phyloP scores from a whole-genome alignment of 768 basidiomycete species.

The Termitomyces sp. region DNA sequence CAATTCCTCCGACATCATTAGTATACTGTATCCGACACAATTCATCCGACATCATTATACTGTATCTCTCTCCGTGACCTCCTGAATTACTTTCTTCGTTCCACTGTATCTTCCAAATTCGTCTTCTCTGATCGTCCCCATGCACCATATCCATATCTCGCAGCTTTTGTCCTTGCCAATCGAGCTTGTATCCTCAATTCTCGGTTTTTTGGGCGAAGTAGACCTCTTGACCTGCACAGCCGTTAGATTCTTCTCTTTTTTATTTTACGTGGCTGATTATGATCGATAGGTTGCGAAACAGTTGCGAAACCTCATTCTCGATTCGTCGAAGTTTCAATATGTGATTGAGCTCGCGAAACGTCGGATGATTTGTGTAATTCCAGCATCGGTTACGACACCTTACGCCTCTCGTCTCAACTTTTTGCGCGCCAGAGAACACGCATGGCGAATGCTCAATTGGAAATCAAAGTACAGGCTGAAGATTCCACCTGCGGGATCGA shows the following conservation, averaged over 20 bases:
- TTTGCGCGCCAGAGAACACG: slow-evolving; percentile 39
- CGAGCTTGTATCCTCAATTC: slow-evolving; percentile 36
- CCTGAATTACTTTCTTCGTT: not conserved
- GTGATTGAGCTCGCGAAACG: slow-evolving; percentile 47
- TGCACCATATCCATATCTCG: slow-evolving; percentile 10
- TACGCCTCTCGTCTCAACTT: slow-evolving; percentile 38
- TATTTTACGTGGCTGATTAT: not conserved
- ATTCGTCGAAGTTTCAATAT: slow-evolving; percentile 47
- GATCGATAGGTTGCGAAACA: slow-evolving; percentile 35
- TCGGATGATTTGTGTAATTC: slow-evolving; percentile 38
- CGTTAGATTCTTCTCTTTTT: slow-evolving; percentile 20
- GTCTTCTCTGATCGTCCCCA: not conserved
- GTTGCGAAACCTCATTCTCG: slow-evolving; percentile 32
- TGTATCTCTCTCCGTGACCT: not conserved
- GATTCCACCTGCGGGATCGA: slow-evolving; percentile 41
- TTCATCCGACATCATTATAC: not conserved
- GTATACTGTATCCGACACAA: too few species aligned
- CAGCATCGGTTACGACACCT: slow-evolving; percentile 26
- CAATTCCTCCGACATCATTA: too few species aligned
- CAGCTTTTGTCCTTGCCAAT: slow-evolving; percentile 30
- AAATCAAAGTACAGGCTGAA: slow-evolving; percentile 33
- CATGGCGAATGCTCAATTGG: slow-evolving; percentile 46
- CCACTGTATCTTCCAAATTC: not conserved
- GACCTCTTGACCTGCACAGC: slow-evolving; percentile 33
- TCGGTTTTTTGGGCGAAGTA: slow-evolving; percentile 29